Conservation (phyloP, 139 green algal genomes). For the Chlamydomonas eustigma region DNA sequence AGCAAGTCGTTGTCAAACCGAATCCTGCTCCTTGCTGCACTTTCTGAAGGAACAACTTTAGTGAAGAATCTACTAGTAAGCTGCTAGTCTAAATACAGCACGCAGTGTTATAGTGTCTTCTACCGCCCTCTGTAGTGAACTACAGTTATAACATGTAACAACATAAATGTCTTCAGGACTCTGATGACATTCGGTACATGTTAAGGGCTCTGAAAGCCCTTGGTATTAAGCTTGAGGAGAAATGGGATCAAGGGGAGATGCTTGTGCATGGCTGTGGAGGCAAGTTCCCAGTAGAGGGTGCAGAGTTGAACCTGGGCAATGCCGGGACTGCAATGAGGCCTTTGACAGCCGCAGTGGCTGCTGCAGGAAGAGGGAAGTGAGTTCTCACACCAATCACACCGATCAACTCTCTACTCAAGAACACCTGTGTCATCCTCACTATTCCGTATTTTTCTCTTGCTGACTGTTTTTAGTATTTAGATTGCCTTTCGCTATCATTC, state of each 20-base stretch:
- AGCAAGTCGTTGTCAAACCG: constrained; percentile 97
- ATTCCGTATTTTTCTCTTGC: no score
- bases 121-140: neutral
- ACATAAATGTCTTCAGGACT: constrained; percentile 53
- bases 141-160: neutral
- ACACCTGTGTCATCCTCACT: no score
- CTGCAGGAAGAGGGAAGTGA: constrained; percentile 74
- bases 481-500: neutral
- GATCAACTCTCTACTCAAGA: no score
- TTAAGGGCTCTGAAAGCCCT: constrained; percentile 82
- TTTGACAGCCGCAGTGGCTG: constrained; percentile 93
- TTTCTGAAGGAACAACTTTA: constrained; percentile 79
- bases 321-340: constrained; percentile 97
- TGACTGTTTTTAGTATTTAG: no score
- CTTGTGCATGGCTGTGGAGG: constrained; percentile 81
- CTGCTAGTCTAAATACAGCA: no score
- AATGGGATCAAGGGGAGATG: constrained; percentile 64
- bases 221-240: constrained; percentile 79
- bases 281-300: constrained; percentile 60
- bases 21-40: constrained; percentile 90
- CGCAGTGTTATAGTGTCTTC: no score
- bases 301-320: constrained; percentile 94
- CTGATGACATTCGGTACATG: constrained; percentile 96
- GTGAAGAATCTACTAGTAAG: constrained; percentile 93
- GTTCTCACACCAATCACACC: no score